A percentile compares a stretch with the other conserved stretches of the same genome.
Evolutionary conservation across 352 stramenopile species (phyloP).

Genomic region (Globisporangium uncinulatum): DNA sequence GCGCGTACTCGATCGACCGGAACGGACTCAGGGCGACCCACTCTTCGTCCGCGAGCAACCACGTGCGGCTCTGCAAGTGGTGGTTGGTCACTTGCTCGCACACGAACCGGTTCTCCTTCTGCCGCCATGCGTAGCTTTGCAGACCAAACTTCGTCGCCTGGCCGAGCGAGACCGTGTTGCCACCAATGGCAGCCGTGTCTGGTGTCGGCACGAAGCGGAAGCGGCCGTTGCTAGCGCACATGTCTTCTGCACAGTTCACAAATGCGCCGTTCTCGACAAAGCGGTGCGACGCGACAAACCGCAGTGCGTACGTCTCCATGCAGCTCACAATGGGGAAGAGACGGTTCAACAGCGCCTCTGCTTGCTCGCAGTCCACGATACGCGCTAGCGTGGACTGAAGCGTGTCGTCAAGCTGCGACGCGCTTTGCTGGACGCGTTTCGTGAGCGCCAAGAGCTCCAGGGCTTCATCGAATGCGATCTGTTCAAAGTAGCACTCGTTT

Average conservation of each 20-base stretch:
- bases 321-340: background rate
- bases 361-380: too few species aligned
- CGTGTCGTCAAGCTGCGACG: too few species aligned
- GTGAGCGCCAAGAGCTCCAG: too few species aligned
- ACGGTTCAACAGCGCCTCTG: background rate
- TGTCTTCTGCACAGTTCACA: background rate
- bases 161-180: background rate
- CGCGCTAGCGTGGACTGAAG: too few species aligned
- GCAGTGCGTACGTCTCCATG: background rate
- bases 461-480: too few species aligned
- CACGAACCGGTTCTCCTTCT: too few species aligned
- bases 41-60: background rate
- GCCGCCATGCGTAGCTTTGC: background rate
- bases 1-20: background rate
- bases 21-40: background rate
- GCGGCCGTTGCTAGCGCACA: background rate
- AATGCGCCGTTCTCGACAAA: background rate
- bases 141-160: background rate
- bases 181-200: background rate
- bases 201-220: background rate
- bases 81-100: too few species aligned
- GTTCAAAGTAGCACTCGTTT: too few species aligned
- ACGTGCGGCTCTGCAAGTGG: background rate
- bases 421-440: too few species aligned
- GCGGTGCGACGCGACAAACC: background rate